phyloP scores from a whole-genome alignment of 768 basidiomycete genomes.

The Tulasnella sp. region DNA sequence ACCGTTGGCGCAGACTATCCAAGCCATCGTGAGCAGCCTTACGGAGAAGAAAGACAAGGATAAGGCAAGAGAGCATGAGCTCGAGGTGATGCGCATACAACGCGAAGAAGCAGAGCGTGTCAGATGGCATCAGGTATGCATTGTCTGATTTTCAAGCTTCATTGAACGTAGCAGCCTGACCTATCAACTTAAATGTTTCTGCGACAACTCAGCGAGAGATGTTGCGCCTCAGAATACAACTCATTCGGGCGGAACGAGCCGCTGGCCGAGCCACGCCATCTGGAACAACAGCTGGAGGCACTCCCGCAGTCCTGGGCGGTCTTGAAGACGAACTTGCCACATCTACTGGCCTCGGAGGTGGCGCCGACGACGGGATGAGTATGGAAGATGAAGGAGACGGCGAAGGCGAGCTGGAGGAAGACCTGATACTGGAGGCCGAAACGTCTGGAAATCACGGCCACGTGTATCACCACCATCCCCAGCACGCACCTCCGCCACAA shows the following conservation, averaged over 20 bases:
- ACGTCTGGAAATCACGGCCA: too few relatives aligned
- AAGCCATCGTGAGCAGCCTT: conserved; percentile 7
- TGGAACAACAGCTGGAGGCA: background rate
- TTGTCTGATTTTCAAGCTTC: background rate
- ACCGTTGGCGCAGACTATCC: conserved; percentile 11
- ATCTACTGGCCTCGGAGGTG: background rate
- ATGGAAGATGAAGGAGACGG: conserved; percentile 10
- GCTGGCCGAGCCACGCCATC: background rate
- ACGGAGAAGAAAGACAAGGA: conserved; percentile 13
- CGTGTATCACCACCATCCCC: too few relatives aligned
- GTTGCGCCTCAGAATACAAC: conserved; percentile 17
- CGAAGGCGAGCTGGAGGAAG: conserved; percentile 13
- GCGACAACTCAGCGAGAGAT: conserved; percentile 10
- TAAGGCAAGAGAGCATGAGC: conserved; percentile 8
- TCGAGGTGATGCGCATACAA: conserved; percentile 14
- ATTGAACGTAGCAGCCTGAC: too few relatives aligned
- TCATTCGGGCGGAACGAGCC: conserved; percentile 10
- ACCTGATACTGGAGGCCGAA: background rate
- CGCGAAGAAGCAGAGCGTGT: conserved; percentile 17
- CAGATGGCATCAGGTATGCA: conserved; percentile 15
- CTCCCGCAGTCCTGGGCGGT: background rate
- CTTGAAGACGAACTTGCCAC: conserved; percentile 9
- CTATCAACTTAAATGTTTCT: background rate
- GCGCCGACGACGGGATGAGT: background rate
- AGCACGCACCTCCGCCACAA: too few relatives aligned